Evolutionary conservation across 1,139 yeast genomes (phyloP), one percentile per base, ranked within the genome.

Genomic region (Pichia sp.): DNA sequence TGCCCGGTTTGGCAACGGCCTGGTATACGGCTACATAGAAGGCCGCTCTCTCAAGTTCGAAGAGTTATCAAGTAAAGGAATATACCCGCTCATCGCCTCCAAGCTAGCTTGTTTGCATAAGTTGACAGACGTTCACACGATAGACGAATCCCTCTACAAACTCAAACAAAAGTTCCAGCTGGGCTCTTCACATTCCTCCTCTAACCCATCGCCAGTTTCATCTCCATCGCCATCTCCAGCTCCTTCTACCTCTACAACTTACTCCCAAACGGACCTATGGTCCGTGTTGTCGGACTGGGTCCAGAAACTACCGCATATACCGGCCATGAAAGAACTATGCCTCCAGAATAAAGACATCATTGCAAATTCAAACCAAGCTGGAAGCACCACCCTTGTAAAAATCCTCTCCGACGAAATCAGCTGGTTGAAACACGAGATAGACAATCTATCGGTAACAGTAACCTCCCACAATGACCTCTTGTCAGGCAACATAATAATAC

Each of bases 31-130:
- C 11, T 87, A 72, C 64, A 73, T 85, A 5, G 80, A 82, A 0
- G 95, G 95, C 10, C 70, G 85, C 45, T 78, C 90, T 1, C 71
- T 85, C 30, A 73, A 77, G n/a, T 79, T 84, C 19, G 70, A 72
- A 19, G 88, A 85, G 61, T 72, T 87, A 56, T 72, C 79, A 50
- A 66, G 76, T 52, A 73, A 73, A 3, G 63, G 67, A 23, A 64
- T 85, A 34, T 84, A 75, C 68, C 82, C 81, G 0, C 74, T 81
- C 34, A 82, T 87, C 43, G 87, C 93, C 0, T 81, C 80, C 54
- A 81, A 82, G 57, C 74, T 87, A 55, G 93, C 90, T 1, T 81
- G 83, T 59, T 85, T 92, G 90, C 95, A 87, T 67, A 69, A 73
- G 8, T 68, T 70, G 43, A 74, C 80, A 8, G 69, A 77, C 57